These are phyloP conservation scores for Boletus subcaerulescens DNA, from an alignment of 768 basidiomycete genomes.

Conservation along the genomic window DNA sequence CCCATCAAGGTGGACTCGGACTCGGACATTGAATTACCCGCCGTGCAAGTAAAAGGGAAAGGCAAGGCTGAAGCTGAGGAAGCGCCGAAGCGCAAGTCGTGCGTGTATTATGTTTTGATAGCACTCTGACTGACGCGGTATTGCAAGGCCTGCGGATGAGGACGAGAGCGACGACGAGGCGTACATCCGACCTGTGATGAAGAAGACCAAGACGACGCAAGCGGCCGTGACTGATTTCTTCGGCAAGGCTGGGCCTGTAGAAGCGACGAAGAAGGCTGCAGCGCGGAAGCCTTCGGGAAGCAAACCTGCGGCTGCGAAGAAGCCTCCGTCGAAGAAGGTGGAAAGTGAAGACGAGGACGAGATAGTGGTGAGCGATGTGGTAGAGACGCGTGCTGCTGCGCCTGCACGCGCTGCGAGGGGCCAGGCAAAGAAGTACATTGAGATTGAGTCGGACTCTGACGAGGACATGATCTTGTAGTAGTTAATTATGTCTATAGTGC, in stretches of 20 bases:
- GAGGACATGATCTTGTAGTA: constrained; percentile 46
- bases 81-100: constrained; percentile 70
- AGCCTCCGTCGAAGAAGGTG: constrained; percentile 38
- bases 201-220: constrained; percentile 48
- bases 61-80: constrained; percentile 40
- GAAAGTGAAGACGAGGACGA: constrained; percentile 43
- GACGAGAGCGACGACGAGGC: constrained; percentile 43
- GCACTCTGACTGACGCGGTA: constrained; percentile 6
- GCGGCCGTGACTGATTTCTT: constrained; percentile 60
- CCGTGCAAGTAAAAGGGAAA: constrained; percentile 37
- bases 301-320: constrained; percentile 59
- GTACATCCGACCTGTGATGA: constrained; percentile 45
- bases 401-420: constrained; percentile 49
- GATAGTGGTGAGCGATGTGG: constrained; percentile 39
- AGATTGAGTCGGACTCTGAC: constrained; percentile 51
- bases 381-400: constrained; percentile 39
- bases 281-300: constrained; percentile 54
- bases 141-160: constrained; percentile 31
- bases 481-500: no score
- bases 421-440: constrained; percentile 60
- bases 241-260: constrained; percentile 39
- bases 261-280: constrained; percentile 38
- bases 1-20: constrained; percentile 36
- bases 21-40: constrained; percentile 32
- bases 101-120: constrained; percentile 12